phyloP scores from a whole-genome alignment of 2,329 filamentous ascomycete genomes.

The Pseudogymnoascus sp. region DNA sequence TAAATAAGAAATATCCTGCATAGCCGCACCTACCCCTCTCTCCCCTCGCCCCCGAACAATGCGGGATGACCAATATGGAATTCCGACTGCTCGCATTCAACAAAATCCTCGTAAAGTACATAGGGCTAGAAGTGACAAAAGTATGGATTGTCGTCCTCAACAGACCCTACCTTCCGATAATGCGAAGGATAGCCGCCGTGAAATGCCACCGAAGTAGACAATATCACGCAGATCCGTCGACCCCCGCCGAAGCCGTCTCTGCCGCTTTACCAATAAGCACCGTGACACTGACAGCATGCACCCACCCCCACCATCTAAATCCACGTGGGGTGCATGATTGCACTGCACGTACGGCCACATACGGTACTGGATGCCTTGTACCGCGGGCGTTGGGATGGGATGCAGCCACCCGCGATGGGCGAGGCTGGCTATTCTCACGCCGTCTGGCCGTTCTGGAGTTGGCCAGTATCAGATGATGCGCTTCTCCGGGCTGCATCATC shows the following conservation, averaged over 20 bases:
- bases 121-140: neutral
- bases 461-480: no score
- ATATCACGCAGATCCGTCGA: neutral
- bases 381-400: no score
- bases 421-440: no score
- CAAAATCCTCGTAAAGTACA: neutral
- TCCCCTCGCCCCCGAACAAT: neutral
- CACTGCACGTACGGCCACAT: neutral
- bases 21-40: neutral
- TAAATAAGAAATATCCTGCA: neutral
- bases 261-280: neutral
- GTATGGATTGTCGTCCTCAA: neutral
- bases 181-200: neutral
- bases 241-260: neutral
- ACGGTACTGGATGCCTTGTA: neutral
- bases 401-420: no score
- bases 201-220: neutral
- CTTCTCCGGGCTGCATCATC: neutral
- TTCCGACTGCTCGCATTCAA: neutral
- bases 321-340: conserved; percentile 5
- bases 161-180: neutral
- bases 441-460: no score
- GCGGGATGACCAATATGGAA: neutral
- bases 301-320: conserved; percentile 2
- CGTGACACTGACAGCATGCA: conserved; percentile 1